A percentile compares a stretch with the other conserved stretches of the same genome.
Conservation (phyloP, 306 rosid genomes). For the Inga laurina region DNA sequence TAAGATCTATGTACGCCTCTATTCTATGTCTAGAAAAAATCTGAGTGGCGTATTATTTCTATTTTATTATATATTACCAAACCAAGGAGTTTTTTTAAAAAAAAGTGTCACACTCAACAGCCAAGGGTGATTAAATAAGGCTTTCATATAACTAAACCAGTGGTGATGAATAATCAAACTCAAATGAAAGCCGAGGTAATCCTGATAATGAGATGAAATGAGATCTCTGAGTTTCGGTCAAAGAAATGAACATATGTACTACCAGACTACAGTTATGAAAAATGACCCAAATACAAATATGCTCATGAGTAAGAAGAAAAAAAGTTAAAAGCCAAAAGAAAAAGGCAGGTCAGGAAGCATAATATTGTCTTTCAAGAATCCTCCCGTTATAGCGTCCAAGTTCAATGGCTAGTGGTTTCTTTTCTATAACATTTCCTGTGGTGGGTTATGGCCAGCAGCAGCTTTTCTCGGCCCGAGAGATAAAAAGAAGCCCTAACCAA, state of each 20-base stretch:
- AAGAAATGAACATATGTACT: no score
- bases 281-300: no score
- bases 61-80: not conserved
- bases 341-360: not conserved
- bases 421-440: not conserved
- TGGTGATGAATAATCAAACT: no score
- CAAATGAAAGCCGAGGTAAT: no score
- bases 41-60: not conserved
- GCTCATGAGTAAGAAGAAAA: no score
- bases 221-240: no score
- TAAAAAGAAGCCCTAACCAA: not conserved
- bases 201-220: no score
- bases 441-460: not conserved
- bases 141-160: not conserved
- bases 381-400: slow-evolving; percentile 14
- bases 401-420: not conserved
- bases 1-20: not conserved
- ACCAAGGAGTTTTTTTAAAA: not conserved
- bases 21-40: not conserved
- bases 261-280: no score
- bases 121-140: not conserved
- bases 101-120: not conserved
- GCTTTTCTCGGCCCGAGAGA: not conserved
- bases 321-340: no score
- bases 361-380: not conserved